Evolutionary conservation across 1,284 basidiomycete genomes (phyloP).

Genomic region (Hemileia vastatrix): DNA sequence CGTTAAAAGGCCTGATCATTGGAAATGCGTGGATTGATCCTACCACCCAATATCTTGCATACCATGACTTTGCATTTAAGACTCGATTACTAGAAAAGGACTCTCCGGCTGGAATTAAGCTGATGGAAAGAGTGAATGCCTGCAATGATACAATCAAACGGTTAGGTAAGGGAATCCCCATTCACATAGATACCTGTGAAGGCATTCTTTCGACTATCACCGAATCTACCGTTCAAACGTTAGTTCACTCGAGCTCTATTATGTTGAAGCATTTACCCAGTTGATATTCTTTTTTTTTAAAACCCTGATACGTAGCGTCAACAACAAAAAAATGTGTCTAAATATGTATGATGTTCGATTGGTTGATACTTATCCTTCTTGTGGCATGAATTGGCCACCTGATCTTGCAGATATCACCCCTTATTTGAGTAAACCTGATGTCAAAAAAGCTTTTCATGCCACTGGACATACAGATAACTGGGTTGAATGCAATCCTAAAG

Average conservation of each 20-base stretch:
- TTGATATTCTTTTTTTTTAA: not conserved
- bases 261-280: not conserved
- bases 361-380: constrained; percentile 72
- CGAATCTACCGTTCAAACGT: constrained; percentile 57
- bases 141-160: constrained; percentile 52
- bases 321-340: constrained; percentile 66
- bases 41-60: constrained; percentile 75
- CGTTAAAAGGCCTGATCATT: constrained; percentile 71
- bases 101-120: constrained; percentile 58
- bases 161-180: constrained; percentile 51
- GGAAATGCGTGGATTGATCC: constrained; percentile 98
- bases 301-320: constrained; percentile 50
- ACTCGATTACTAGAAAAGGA: constrained; percentile 66
- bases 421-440: constrained; percentile 72
- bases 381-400: constrained; percentile 98
- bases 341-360: constrained; percentile 93
- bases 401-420: constrained; percentile 65
- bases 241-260: constrained; percentile 38
- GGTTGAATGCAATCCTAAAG: constrained; percentile 71
- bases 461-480: constrained; percentile 66
- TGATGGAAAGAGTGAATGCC: constrained; percentile 55
- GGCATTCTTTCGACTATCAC: constrained; percentile 57
- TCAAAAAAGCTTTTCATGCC: constrained; percentile 74
- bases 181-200: constrained; percentile 60
- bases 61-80: constrained; percentile 74